A percentile compares a stretch with the other conserved stretches of the same genome.
Conservation (phyloP, 2,329 filamentous ascomycete genomes). For the Coniosporium tulheliwenetii region DNA sequence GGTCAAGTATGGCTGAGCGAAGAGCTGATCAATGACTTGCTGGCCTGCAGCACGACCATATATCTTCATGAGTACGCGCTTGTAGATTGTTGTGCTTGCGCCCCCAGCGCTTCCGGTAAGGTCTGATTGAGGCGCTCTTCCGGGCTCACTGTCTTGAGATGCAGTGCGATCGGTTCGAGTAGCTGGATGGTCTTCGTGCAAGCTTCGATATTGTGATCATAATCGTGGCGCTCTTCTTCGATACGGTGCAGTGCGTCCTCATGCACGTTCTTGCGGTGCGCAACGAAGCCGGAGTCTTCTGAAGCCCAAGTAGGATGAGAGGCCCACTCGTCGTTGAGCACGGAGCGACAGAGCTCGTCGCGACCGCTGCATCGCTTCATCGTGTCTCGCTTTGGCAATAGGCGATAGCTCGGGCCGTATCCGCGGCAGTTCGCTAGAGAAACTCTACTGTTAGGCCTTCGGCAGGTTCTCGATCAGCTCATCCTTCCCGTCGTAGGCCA, state of each 20-base stretch:
- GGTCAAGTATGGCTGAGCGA: constrained; percentile 67
- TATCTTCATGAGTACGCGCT: constrained; percentile 93
- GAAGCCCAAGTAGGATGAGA: constrained; percentile 98
- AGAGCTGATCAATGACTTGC: constrained; percentile 77
- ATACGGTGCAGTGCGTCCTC: constrained; percentile 92
- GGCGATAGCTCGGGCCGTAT: constrained; percentile 87
- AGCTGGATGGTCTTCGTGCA: constrained; percentile 92
- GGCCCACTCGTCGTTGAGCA: constrained; percentile 96
- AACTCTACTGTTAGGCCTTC: constrained; percentile 62
- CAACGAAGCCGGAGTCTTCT: constrained; percentile 93
- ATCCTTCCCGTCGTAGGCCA: constrained; percentile 63
- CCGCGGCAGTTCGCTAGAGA: constrained; percentile 89
- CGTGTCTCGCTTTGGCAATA: constrained; percentile 81
- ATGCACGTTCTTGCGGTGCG: constrained; percentile 88
- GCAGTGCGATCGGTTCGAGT: constrained; percentile 82
- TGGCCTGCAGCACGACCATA: constrained; percentile 75
- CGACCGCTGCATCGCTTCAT: constrained; percentile 86
- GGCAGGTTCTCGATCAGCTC: constrained; percentile 66
- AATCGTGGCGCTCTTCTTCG: constrained; percentile 95
- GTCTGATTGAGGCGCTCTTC: constrained; percentile 59
- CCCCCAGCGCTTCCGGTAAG: constrained; percentile 72
- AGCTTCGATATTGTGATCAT: constrained; percentile 95
- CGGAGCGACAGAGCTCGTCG: constrained; percentile 83
- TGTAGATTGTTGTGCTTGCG: constrained; percentile 91
- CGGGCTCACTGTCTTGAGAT: constrained; percentile 66